Conservation (phyloP, 2,329 filamentous ascomycete genomes). For the Neofusicoccum parvum region DNA sequence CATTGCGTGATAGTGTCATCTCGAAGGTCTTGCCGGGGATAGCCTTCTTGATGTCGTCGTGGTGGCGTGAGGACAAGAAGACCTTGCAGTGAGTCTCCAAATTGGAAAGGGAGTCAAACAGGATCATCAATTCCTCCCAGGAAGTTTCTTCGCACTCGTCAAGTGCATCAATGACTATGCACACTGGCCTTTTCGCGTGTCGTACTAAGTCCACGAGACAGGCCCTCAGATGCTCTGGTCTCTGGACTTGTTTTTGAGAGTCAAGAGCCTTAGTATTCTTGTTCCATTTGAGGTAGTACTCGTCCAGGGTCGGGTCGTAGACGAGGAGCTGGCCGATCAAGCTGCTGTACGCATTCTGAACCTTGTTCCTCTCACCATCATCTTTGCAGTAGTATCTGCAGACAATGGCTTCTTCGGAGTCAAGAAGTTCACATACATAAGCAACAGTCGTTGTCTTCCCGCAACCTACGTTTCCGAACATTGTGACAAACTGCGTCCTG, state of each 20-base stretch:
- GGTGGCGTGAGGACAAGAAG: not conserved
- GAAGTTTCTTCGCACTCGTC: not conserved
- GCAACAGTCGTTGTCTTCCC: constrained; percentile 2
- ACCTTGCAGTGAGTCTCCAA: not conserved
- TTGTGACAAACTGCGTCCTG: not conserved
- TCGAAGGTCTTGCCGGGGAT: not conserved
- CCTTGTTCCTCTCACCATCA: not conserved
- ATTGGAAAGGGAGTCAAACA: not conserved
- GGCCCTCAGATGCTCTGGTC: not conserved
- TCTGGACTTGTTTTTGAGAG: not conserved
- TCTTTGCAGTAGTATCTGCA: not conserved
- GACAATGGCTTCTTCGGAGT: not conserved
- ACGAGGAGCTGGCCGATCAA: not conserved
- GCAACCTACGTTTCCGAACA: constrained; percentile 9
- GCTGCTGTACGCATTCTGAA: not conserved
- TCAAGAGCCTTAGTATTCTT: not conserved
- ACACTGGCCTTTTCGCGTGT: not conserved
- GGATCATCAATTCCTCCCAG: not conserved
- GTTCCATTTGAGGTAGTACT: not conserved
- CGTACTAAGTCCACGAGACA: not conserved
- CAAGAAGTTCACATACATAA: not conserved
- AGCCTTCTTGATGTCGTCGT: not conserved
- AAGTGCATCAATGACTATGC: constrained; percentile 2
- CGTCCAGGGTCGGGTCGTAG: not conserved
- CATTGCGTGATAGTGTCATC: not conserved